These are phyloP conservation scores for Sequoia sempervirens DNA, from an alignment of 75 land plant species.

Conservation along the genomic window DNA sequence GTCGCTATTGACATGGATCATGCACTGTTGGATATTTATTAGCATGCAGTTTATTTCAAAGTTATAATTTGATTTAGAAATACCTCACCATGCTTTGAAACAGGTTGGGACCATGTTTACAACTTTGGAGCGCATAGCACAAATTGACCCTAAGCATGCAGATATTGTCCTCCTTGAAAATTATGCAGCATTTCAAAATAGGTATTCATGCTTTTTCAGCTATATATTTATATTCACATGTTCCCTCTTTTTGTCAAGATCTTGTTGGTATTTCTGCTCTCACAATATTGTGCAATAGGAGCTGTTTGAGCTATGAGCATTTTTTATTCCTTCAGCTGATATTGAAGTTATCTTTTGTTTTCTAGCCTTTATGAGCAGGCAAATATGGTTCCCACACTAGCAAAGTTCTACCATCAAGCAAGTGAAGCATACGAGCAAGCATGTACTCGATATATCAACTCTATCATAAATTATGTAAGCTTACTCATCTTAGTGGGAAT, in stretches of 20 bases:
- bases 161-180: constrained; percentile 94
- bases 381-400: constrained; percentile 91
- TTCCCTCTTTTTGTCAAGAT: constrained; percentile 54
- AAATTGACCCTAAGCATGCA: constrained; percentile 81
- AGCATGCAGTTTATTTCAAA: not conserved
- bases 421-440: constrained; percentile 99
- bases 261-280: constrained; percentile 83
- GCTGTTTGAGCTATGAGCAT: not conserved
- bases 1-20: too few relatives aligned
- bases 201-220: constrained; percentile 30
- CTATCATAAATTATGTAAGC: constrained; percentile 87
- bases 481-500: not conserved
- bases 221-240: not conserved
- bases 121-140: constrained; percentile 83
- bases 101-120: constrained; percentile 96
- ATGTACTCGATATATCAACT: constrained; percentile 79
- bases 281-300: constrained; percentile 13
- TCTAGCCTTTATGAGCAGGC: constrained; percentile 96
- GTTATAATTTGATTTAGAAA: not conserved
- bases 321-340: not conserved
- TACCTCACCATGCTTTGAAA: not conserved
- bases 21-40: too few relatives aligned
- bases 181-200: constrained; percentile 98
- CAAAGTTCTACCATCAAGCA: constrained; percentile 95
- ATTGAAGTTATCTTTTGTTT: not conserved